Evolutionary conservation across 257 asterid genomes (phyloP), one percentile per base, ranked within the genome.

Genomic region (Pogostemon cablin): DNA sequence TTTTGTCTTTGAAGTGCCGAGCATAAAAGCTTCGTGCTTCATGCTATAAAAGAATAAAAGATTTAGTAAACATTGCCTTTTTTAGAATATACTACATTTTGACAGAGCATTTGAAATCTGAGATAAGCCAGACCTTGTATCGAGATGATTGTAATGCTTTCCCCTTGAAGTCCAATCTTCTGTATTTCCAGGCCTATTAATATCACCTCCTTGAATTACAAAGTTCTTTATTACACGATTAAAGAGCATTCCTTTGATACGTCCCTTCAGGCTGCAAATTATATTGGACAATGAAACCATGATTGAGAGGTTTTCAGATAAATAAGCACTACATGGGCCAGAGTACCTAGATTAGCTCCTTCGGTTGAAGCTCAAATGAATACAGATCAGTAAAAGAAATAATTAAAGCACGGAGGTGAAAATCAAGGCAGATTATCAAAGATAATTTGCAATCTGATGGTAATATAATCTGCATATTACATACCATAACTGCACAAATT

Each of bases 21-120:
- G 86, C 97, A 93, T 90, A 85, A 93, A 93, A 9, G 98, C 98
- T 80, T 93, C 98, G 78, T 93, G 98, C 88, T 93, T 93, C 85
- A 86, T 56, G 81, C 90, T 86, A 72, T 57, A 71, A 67, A 69
- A 57, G 63, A 60, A 61, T 39, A 35, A 67, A 32, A 17, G 44
- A 4, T 55, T 59, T 47, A 71, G 59, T 44, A 58, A 32, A 32
- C 50, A 8, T 57, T n/a, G 57, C 38, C 38, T 17, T 64, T 63
- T 42, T 56, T 42, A 66, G 68, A 69, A 6, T 17, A 20, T 4
- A 35, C 1, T 25, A 59, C 40, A 25, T 52, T 55, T 62, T 6
- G 58, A 39, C 77, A 72, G 46, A 76, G 50, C n/a, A 43, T 46
- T 38, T 41, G 53, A 83, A 75, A 72, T 62, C 34, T 48, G 76